These are phyloP conservation scores for Crithidia sp. DNA, from an alignment of 208 protist genomes.

Conservation along the genomic window DNA sequence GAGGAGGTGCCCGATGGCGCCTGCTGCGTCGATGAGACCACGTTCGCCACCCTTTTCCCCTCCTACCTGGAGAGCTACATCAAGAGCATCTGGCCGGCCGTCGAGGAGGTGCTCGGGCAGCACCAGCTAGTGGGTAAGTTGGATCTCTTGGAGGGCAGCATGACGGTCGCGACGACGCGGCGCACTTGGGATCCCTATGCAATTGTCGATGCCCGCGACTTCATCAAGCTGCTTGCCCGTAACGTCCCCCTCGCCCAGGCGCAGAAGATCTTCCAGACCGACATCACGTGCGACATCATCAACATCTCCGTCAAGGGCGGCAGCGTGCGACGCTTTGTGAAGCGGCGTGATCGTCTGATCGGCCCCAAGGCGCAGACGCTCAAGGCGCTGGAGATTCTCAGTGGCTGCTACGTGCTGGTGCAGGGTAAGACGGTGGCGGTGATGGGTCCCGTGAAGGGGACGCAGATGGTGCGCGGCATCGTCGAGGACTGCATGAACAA, in stretches of 20 bases:
- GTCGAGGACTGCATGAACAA: constrained; percentile 99
- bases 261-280: constrained; percentile 97
- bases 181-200: constrained; percentile 99
- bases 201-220: constrained; percentile 98
- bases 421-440: constrained; percentile 97
- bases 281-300: constrained; percentile 98
- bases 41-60: constrained; percentile 98
- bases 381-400: constrained; percentile 98
- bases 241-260: constrained; percentile 97
- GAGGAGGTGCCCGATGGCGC: constrained; percentile 89
- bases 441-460: constrained; percentile 97
- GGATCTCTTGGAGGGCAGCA: constrained; percentile 96
- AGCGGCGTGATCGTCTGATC: constrained; percentile 98
- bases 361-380: constrained; percentile 98
- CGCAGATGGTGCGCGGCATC: constrained; percentile 96
- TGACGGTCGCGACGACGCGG: constrained; percentile 98
- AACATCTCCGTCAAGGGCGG: constrained; percentile 96
- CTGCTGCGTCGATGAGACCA: constrained; percentile 95
- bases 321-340: constrained; percentile 98
- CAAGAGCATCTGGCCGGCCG: constrained; percentile 93
- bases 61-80: constrained; percentile 99
- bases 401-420: constrained; percentile 99
- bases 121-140: constrained; percentile 95
- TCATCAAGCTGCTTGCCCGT: constrained; percentile 97
- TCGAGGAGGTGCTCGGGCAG: constrained; percentile 92